Evolutionary conservation across 805 yeast species (phyloP).

Genomic region (Candida hungchunana): DNA sequence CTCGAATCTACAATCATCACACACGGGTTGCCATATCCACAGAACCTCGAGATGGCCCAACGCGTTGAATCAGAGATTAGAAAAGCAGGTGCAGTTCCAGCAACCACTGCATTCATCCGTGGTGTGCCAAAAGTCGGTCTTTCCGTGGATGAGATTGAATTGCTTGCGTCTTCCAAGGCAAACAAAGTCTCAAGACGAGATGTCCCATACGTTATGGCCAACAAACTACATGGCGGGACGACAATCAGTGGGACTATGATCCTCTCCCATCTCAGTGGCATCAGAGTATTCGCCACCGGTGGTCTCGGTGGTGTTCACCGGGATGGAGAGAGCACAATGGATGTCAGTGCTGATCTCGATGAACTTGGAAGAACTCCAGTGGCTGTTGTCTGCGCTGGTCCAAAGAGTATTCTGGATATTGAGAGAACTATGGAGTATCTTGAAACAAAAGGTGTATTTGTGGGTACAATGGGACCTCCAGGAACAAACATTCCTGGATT

Average conservation of each 20-base stretch:
- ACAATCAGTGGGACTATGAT: constrained; percentile 90
- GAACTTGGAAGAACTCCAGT: constrained; percentile 81
- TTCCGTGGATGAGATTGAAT: constrained; percentile 39
- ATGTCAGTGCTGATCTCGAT: constrained; percentile 81
- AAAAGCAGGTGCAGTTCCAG: constrained; percentile 67
- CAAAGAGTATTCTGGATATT: constrained; percentile 80
- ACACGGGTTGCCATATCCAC: constrained; percentile 84
- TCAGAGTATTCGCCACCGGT: constrained; percentile 86
- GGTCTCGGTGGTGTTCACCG: constrained; percentile 92
- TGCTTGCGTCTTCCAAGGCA: constrained; percentile 37
- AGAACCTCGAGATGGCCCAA: constrained; percentile 67
- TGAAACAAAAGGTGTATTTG: constrained; percentile 90
- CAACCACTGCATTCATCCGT: constrained; percentile 72
- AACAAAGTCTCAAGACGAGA: constrained; percentile 78
- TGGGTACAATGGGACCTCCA: constrained; percentile 56
- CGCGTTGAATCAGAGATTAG: constrained; percentile 62
- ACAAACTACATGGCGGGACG: constrained; percentile 72
- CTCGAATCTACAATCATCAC: constrained; percentile 85
- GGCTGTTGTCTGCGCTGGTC: constrained; percentile 90
- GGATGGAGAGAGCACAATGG: constrained; percentile 71
- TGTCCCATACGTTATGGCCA: constrained; percentile 65
- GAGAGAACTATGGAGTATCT: constrained; percentile 77
- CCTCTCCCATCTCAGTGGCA: constrained; percentile 68
- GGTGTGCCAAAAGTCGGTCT: constrained; percentile 76
- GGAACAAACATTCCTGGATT: constrained; percentile 73